phyloP scores from a whole-genome alignment of 176 grass and related monocot species.

The Sorghum bicolor region DNA sequence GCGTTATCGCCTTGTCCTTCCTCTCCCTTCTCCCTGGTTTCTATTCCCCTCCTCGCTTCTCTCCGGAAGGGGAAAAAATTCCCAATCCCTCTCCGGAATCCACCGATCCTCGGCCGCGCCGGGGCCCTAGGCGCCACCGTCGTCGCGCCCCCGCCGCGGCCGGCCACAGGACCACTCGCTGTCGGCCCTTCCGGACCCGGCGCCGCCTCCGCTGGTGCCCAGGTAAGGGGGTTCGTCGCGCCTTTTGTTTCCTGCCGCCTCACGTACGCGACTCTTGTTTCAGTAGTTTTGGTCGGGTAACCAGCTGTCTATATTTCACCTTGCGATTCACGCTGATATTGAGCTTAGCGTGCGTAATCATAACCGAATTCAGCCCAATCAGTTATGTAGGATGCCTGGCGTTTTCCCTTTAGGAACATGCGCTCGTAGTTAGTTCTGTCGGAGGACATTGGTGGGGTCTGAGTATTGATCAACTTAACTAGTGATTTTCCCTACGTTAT shows the following conservation, averaged over 20 bases:
- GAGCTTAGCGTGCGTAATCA: not conserved
- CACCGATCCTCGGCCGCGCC: not conserved
- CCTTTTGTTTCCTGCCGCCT: not conserved
- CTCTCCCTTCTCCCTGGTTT: not conserved
- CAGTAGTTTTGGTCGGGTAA: not conserved
- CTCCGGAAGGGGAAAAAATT: not conserved
- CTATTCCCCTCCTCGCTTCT: not conserved
- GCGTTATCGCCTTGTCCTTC: slow-evolving; percentile 29
- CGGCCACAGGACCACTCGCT: not conserved
- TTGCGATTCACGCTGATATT: not conserved
- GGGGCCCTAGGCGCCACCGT: not conserved
- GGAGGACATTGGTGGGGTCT: not conserved
- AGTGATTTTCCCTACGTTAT: not conserved
- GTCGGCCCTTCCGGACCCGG: not conserved
- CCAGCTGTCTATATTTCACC: not conserved
- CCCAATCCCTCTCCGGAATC: not conserved
- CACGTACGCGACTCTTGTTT: not conserved
- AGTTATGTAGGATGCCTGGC: not conserved
- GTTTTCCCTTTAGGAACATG: not conserved
- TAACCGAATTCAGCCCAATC: not conserved
- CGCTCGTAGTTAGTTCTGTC: not conserved
- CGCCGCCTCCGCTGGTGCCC: not conserved
- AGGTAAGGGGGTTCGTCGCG: not conserved
- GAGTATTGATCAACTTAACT: not conserved
- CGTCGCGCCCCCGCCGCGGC: not conserved